Evolutionary conservation across 108 stramenopile genomes (phyloP).

Genomic region (Heterococcus sp.): DNA sequence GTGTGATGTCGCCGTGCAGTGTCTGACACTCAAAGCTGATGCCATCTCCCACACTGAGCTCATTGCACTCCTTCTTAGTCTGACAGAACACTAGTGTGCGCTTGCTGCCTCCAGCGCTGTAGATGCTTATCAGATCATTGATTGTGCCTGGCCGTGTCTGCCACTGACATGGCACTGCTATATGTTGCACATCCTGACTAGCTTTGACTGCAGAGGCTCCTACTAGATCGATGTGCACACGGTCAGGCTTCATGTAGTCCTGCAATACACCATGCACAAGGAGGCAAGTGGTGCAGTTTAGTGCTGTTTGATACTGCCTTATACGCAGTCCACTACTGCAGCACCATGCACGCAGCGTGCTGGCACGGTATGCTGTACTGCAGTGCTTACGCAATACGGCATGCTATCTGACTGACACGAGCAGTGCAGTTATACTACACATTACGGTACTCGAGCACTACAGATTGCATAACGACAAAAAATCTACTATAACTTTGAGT

Average conservation of each 20-base stretch:
- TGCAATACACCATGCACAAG: no score
- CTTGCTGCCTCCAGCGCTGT: slow-evolving; percentile 73
- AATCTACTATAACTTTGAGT: no score
- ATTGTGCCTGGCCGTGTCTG: slow-evolving; percentile 72
- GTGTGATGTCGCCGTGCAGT: slow-evolving; percentile 98
- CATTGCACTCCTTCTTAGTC: slow-evolving; percentile 73
- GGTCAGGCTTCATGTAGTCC: slow-evolving; percentile 59
- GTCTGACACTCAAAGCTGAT: slow-evolving; percentile 59
- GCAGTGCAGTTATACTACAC: no score
- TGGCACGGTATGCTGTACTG: no score
- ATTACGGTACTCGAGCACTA: no score
- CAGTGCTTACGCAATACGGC: no score
- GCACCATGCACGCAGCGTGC: no score
- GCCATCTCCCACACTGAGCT: slow-evolving; percentile 29
- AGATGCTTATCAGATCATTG: slow-evolving; percentile 75
- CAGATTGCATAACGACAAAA: no score
- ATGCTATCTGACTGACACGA: no score
- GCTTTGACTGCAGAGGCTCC: slow-evolving; percentile 65
- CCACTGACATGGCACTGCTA: slow-evolving; percentile 87
- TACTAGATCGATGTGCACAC: slow-evolving; percentile 84
- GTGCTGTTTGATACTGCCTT: no score
- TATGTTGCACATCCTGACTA: slow-evolving; percentile 88
- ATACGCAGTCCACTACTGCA: no score
- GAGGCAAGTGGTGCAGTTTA: no score
- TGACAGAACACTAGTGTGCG: slow-evolving; percentile 97